Percentiles rank a stretch among this genome's conserved stretches.
These are phyloP conservation scores for Anastatica hierochuntica DNA, from an alignment of 345 rosid genomes.

Conservation along the genomic window DNA sequence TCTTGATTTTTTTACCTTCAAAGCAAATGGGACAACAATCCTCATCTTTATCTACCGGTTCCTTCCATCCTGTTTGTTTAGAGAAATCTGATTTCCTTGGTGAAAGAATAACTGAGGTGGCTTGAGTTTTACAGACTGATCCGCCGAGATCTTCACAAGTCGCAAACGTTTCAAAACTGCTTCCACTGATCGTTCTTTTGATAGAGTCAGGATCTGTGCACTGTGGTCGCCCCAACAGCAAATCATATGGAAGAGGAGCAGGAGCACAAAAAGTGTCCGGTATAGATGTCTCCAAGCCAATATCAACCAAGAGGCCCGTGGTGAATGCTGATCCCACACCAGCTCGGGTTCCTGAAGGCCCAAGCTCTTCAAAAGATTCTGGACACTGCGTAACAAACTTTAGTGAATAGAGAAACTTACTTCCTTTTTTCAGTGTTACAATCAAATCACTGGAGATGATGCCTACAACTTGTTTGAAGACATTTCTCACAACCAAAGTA, in stretches of 20 bases:
- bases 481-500: too few relatives aligned
- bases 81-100: slow-evolving; percentile 42
- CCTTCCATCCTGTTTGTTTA: slow-evolving; percentile 11
- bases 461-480: background rate
- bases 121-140: slow-evolving; percentile 38
- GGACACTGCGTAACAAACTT: slow-evolving; percentile 42
- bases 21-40: slow-evolving; percentile 81
- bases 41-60: slow-evolving; percentile 56
- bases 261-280: slow-evolving; percentile 66
- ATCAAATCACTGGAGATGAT: background rate
- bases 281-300: slow-evolving; percentile 46
- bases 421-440: background rate
- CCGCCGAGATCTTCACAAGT: slow-evolving; percentile 29
- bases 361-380: slow-evolving; percentile 43
- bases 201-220: slow-evolving; percentile 22
- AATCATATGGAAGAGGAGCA: slow-evolving; percentile 64
- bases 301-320: slow-evolving; percentile 52
- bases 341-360: slow-evolving; percentile 33
- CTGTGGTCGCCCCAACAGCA: slow-evolving; percentile 36
- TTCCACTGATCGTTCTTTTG: slow-evolving; percentile 26
- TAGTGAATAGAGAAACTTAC: background rate
- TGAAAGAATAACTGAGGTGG: slow-evolving; percentile 33
- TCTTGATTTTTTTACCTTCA: slow-evolving; percentile 44
- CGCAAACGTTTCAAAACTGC: slow-evolving; percentile 32
- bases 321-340: slow-evolving; percentile 33